Evolutionary conservation across 257 asterid species (phyloP), one percentile per base, ranked within the genome.

Genomic region (Solanum arcanum): DNA sequence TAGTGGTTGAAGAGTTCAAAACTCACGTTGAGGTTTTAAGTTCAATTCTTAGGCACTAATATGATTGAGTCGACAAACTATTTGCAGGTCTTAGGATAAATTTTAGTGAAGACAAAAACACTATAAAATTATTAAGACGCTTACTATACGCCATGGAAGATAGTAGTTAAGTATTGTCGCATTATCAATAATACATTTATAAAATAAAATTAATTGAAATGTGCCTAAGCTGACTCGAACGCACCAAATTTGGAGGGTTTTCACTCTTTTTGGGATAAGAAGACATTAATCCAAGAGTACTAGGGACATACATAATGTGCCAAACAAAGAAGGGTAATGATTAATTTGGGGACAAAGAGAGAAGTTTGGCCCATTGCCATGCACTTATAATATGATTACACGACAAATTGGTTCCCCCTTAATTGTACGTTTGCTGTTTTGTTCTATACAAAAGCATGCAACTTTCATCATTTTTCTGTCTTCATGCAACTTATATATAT

Each of bases 341-440:
- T 81, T 81, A 49, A 81, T 49, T 81, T 81, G 70, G 69, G 15
- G 46, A 81, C 69, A 81, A 47, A 81, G 66, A 31, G 69, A 49
- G 46, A 33, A 11, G 70, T 81, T 49, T 49, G 31, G 46, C 56
- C 66, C 27, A 46, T 74, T 46, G 42, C 66, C 85, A 81, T 81
- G 85, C 85, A 80, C 68, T 56, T 56, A 56, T 80, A 80, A 47
- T 81, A 81, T 81, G 44, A 49, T 81, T 81, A 81, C 85, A 81
- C 85, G 69, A 81, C 85, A 81, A 81, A 81, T 49, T 81, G 85
- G 85, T 81, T 81, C 70, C 85, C 85, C 85, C 84, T 31, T 31
- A 81, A 49, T 81, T 49, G 70, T 29, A 81, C 69, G n/a, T 31
- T 47, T 29, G 27, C 6, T 81, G 11, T 33, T 81, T 49, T 81